Conservation (phyloP, 2,329 filamentous ascomycete genomes). For the Aspergillus sp. region DNA sequence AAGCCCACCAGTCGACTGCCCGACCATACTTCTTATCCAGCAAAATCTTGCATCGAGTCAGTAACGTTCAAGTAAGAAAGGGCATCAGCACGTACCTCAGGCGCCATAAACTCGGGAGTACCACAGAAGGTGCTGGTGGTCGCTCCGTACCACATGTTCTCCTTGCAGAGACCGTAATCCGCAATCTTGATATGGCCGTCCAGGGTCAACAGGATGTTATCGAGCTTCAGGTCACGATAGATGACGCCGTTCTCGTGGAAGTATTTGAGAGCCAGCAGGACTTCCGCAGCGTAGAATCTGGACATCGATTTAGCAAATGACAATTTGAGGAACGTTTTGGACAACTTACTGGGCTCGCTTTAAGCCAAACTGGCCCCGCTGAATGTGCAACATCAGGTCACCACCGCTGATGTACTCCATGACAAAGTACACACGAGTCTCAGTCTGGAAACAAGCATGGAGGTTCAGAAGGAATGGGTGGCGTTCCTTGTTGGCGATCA, state of each 20-base stretch:
- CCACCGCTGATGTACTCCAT: conserved; percentile 99
- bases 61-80: background rate
- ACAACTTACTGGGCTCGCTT: conserved; percentile 85
- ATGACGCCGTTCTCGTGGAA: conserved; percentile 99
- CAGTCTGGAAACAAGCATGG: conserved; percentile 98
- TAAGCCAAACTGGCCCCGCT: conserved; percentile 90
- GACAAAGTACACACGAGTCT: conserved; percentile 97
- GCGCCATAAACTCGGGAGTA: conserved; percentile 99
- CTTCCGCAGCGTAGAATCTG: conserved; percentile 95
- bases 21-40: conserved; percentile 98
- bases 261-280: conserved; percentile 95
- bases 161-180: conserved; percentile 98
- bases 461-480: conserved; percentile 94
- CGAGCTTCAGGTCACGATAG: conserved; percentile 77
- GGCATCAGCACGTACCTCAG: conserved; percentile 64
- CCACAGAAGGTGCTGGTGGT: conserved; percentile 98
- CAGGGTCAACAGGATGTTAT: conserved; percentile 88
- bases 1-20: conserved; percentile 99
- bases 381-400: conserved; percentile 98
- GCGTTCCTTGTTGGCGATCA: conserved; percentile 94
- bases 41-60: conserved; percentile 64
- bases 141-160: conserved; percentile 99
- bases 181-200: conserved; percentile 98
- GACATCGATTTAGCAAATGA: background rate
- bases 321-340: background rate